Evolutionary conservation across 2,329 filamentous ascomycete genomes (phyloP).

Genomic region (Venturia carpophila): DNA sequence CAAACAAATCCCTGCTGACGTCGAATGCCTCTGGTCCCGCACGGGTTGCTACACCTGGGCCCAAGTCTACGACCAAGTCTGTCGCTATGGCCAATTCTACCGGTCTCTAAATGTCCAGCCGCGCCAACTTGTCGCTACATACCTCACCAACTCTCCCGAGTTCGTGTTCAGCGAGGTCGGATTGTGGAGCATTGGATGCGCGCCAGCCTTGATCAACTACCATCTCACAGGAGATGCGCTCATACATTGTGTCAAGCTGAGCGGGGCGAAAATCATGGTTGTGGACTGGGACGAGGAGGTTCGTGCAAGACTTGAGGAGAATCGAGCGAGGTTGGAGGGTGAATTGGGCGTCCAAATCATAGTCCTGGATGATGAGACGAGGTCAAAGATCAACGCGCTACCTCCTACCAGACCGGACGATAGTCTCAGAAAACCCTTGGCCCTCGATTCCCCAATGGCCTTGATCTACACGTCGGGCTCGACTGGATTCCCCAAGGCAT

Average conservation of each 20-base stretch:
- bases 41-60: conserved; percentile 52
- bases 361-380: conserved; percentile 44
- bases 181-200: conserved; percentile 57
- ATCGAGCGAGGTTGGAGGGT: conserved; percentile 39
- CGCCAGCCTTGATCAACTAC: conserved; percentile 64
- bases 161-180: conserved; percentile 60
- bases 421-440: conserved; percentile 46
- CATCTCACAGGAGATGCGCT: conserved; percentile 57
- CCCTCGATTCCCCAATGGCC: conserved; percentile 48
- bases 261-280: conserved; percentile 35
- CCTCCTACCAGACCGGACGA: conserved; percentile 48
- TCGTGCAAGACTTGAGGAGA: conserved; percentile 49
- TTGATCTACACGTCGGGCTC: conserved; percentile 72
- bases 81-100: conserved; percentile 57
- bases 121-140: conserved; percentile 55
- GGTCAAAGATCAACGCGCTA: conserved; percentile 40
- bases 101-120: conserved; percentile 32
- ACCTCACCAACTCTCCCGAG: conserved; percentile 60
- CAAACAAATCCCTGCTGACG: conserved; percentile 41
- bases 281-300: conserved; percentile 44
- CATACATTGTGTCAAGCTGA: conserved; percentile 55
- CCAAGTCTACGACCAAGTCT: conserved; percentile 47
- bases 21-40: conserved; percentile 60
- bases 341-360: conserved; percentile 53
- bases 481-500: conserved; percentile 67